Conservation (phyloP, 2,329 filamentous ascomycete genomes). For the Periconia digitata region DNA sequence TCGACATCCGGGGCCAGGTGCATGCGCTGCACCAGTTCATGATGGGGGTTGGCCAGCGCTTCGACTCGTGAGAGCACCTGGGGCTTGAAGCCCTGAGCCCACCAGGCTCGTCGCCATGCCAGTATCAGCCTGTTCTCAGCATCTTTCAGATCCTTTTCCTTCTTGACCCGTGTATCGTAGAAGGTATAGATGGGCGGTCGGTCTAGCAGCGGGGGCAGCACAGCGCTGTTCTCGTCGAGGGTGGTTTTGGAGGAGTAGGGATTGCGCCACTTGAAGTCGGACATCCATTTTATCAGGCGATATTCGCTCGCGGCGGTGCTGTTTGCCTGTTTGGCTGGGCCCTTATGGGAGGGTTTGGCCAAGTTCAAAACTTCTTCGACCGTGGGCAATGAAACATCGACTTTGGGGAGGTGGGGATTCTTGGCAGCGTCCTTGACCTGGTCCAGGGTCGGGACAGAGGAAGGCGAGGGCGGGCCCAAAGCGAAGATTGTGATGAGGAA, state of each 20-base stretch:
- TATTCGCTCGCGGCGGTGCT: conserved; percentile 60
- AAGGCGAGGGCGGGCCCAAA: conserved; percentile 38
- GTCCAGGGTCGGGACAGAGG: conserved; percentile 41
- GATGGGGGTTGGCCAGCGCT: conserved; percentile 79
- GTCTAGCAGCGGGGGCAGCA: conserved; percentile 74
- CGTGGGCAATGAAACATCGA: conserved; percentile 15
- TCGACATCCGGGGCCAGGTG: conserved; percentile 36
- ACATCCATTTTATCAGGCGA: conserved; percentile 80
- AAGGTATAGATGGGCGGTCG: conserved; percentile 86
- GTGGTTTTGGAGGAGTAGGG: conserved; percentile 82
- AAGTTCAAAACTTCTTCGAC: conserved; percentile 62
- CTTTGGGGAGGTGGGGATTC: conserved; percentile 41
- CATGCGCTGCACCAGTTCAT: conserved; percentile 64
- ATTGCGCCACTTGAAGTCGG: conserved; percentile 85
- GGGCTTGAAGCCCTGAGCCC: conserved; percentile 88
- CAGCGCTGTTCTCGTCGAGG: conserved; percentile 77
- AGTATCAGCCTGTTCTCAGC: conserved; percentile 79
- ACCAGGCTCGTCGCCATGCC: conserved; percentile 92
- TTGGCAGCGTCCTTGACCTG: conserved; percentile 41
- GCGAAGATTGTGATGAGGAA: conserved; percentile 38
- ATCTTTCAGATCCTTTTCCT: conserved; percentile 64
- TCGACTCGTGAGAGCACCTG: conserved; percentile 78
- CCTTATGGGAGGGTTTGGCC: conserved; percentile 66
- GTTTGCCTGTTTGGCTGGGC: conserved; percentile 73
- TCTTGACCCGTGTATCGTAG: conserved; percentile 70